A percentile compares a stretch with the other conserved stretches of the same genome.
Evolutionary conservation across 108 stramenopile species (phyloP).

Genomic region (Stephanodiscus triporus): DNA sequence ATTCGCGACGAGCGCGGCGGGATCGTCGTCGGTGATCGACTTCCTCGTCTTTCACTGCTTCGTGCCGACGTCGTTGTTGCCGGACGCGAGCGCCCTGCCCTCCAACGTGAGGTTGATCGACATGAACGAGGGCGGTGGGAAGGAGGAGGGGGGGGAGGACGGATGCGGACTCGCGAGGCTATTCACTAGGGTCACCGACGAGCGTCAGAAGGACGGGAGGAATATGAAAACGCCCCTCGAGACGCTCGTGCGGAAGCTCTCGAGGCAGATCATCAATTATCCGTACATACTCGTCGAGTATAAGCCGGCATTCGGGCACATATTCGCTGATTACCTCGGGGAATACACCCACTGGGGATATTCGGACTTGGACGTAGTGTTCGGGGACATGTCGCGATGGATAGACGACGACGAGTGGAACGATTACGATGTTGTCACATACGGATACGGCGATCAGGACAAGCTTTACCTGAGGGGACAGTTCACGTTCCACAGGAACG

Average conservation of each 20-base stretch:
- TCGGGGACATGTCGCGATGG: conserved; percentile 89
- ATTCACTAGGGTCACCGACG: conserved; percentile 58
- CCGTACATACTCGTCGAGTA: conserved; percentile 94
- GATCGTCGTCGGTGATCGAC: conserved; percentile 72
- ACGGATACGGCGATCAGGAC: conserved; percentile 92
- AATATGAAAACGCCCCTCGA: conserved; percentile 41
- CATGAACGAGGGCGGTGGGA: conserved; percentile 48
- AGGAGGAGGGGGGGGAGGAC: conserved; percentile 10
- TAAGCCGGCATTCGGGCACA: conserved; percentile 93
- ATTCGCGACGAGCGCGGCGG: conserved; percentile 80
- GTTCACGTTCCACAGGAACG: conserved; percentile 92
- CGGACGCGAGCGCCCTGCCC: conserved; percentile 27
- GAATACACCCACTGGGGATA: conserved; percentile 94
- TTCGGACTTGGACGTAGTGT: conserved; percentile 91
- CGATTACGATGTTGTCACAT: conserved; percentile 90
- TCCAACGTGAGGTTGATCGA: conserved; percentile 75
- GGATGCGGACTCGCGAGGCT: conserved; percentile 46
- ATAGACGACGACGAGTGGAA: conserved; percentile 80
- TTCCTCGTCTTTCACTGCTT: conserved; percentile 87
- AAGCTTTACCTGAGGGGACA: conserved; percentile 91
- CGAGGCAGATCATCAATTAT: conserved; percentile 52
- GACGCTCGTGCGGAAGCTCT: conserved; percentile 49
- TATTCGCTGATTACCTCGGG: conserved; percentile 76
- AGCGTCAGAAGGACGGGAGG: conserved; percentile 39
- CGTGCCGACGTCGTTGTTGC: conserved; percentile 50